Percentiles rank a stretch among this genome's conserved stretches.
Evolutionary conservation across 2,329 filamentous ascomycete genomes (phyloP).

Genomic region (Neospermospora avenae): DNA sequence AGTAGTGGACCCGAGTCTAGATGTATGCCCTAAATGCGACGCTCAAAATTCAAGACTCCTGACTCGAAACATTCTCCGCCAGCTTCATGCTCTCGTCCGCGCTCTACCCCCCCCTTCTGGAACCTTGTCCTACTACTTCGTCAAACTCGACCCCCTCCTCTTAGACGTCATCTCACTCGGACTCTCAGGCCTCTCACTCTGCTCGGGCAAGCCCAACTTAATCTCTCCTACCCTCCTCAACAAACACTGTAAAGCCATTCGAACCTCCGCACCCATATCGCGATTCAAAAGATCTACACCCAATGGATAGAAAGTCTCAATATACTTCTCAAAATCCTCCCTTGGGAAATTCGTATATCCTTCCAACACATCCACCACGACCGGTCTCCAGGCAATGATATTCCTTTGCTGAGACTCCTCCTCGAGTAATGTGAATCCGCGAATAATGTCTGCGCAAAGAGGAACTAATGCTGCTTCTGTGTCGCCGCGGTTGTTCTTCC

Average conservation of each 20-base stretch:
- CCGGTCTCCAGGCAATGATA: conserved; percentile 93
- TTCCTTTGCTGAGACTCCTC: conserved; percentile 97
- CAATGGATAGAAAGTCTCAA: conserved; percentile 81
- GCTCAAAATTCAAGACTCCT: conserved; percentile 5
- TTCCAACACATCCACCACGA: conserved; percentile 94
- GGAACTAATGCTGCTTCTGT: conserved; percentile 92
- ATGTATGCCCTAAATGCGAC: conserved; percentile 5
- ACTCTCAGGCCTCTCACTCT: conserved; percentile 20
- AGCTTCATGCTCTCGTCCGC: background rate
- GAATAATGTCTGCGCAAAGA: conserved; percentile 90
- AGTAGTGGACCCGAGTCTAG: background rate
- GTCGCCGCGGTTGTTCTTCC: conserved; percentile 72
- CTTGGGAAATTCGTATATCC: conserved; percentile 83
- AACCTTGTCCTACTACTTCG: background rate
- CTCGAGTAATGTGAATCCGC: conserved; percentile 79
- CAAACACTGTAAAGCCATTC: conserved; percentile 72
- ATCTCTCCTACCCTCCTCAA: conserved; percentile 82
- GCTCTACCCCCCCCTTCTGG: background rate
- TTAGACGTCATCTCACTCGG: conserved; percentile 14
- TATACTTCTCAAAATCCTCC: conserved; percentile 74
- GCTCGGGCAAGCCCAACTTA: conserved; percentile 44
- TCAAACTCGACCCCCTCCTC: conserved; percentile 5
- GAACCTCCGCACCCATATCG: conserved; percentile 76
- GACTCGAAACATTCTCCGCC: background rate
- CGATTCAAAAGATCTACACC: conserved; percentile 78